Evolutionary conservation across 2,329 filamentous ascomycete genomes (phyloP), one percentile per base, ranked within the genome.

Genomic region (Microsporum canis): DNA sequence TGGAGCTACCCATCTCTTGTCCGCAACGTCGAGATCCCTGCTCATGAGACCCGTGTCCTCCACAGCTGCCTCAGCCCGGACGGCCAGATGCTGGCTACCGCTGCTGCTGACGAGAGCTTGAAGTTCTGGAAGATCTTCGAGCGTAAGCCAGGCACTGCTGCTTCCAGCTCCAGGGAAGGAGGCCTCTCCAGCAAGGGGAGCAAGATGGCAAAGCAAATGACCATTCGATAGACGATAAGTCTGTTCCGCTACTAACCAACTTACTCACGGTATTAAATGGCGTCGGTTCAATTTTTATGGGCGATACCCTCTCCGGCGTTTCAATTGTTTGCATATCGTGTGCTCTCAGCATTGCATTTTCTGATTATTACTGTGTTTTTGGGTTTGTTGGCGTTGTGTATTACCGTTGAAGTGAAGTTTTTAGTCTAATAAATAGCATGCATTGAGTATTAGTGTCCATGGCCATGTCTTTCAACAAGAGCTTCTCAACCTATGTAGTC

Each of bases 71-170:
- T 99, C 68, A 96, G 91, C 78, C 94, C 94, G 2, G 94, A 99
- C 71, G 94, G 94, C 59, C 94, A 99, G 80, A 96, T 96, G 85
- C 84, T 99, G 61, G 94, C 94, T 58, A 99, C 94, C 58, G 92
- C 94, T 85, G 89, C 92, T 68, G 91, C 92, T 41, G 94, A 99
- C 70, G 94, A 99, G 81, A 92, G 88, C 72, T 82, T 99, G 75
- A 99, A 99, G 80, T 99, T 99, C 82, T 99, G 94, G 94, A 99
- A 99, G 85, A 83, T 99, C 69, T 99, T 99, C 71, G 94, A 99
- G 83, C 96, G 96, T 84, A 97, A 96, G 84, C 81, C 91, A 17
- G 91, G 90, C 60, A 79, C 83, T 62, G 79, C 83, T 63, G 83
- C 86, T 58, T 83, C 84, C 57, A 72, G 80, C 36, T 80, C 85